Base-by-base conservation (phyloP, 164 flowering plant species). In the Tetrastigma voinierianum region DNA sequence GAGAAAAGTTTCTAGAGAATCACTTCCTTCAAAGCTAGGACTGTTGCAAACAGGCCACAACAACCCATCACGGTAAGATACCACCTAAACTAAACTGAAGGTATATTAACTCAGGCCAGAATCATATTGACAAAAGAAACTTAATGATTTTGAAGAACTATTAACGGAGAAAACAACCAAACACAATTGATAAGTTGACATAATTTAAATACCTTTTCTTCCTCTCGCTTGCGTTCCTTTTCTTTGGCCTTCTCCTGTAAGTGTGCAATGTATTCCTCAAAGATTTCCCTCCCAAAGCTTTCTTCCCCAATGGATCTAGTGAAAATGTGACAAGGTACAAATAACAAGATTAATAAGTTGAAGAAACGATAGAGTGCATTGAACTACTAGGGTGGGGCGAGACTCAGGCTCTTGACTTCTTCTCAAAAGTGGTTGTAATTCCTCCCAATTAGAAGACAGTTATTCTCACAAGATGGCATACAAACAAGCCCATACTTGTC, bases 211-310 rank as follows among this genome's bases (percentile, higher is more conserved):
- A 96, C 99, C 98, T 90, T 96, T 68, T 96, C 99, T 75, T 93
- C 97, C 67, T 92, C 98, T 19, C 96, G 81, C 71, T 89, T 96
- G 45, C 94, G 90, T 66, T 88, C 99, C 77, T 87, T 95, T 72
- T 96, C 99, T 78, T 87, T 93, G 18, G 85, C 87, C 77, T 90
- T 90, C 67, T 90, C 99, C 77, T 84, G 88, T 61, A 96, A 74
- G 66, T 81, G 73, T 47, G 73, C 52, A 9, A 90, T 68, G 67
- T 90, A 87, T 54, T 85, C 99, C 75, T 93, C 96, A 77, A 96
- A 96, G 51, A 86, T 67, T 68, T 85, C 93, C 70, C 55, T 85
- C 63, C 74, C 74, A 43, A 74, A 57, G 77, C 68, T 82, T 70
- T 93, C 98, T 10, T 88, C 97, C 2, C 72, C 86, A 73, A 91